Evolutionary conservation across 208 protist genomes (phyloP).

Genomic region (Acanthamoeba lenticulata): DNA sequence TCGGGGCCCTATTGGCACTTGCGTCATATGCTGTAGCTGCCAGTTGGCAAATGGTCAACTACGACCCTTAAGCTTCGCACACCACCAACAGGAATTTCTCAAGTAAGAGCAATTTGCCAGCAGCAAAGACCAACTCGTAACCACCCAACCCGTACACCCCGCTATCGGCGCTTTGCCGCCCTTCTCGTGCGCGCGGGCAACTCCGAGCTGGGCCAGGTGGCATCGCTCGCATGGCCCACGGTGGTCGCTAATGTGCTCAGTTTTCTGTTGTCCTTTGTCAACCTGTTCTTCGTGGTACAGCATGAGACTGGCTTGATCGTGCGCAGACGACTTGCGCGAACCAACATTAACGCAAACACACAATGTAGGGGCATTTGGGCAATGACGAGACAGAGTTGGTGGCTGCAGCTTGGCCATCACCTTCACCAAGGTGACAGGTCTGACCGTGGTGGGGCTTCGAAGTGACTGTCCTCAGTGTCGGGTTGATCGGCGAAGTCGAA

Average conservation of each 20-base stretch:
- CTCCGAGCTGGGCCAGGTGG: background rate
- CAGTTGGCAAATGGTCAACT: too few relatives aligned
- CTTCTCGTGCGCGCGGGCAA: background rate
- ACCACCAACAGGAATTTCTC: too few relatives aligned
- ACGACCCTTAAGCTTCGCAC: too few relatives aligned
- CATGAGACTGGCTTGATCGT: too few relatives aligned
- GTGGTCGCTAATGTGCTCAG: slow-evolving; percentile 15
- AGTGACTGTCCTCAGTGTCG: background rate
- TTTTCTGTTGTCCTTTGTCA: slow-evolving; percentile 27
- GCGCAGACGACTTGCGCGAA: background rate
- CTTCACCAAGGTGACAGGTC: background rate
- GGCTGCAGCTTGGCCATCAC: background rate
- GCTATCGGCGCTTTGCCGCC: background rate
- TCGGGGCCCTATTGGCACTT: too few relatives aligned
- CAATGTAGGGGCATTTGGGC: background rate
- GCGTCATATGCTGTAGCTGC: too few relatives aligned
- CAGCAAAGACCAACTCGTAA: too few relatives aligned
- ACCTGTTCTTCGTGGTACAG: slow-evolving; percentile 35
- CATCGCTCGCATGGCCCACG: background rate
- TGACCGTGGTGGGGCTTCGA: slow-evolving; percentile 33
- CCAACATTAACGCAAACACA: background rate
- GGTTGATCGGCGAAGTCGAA: background rate
- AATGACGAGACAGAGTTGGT: background rate
- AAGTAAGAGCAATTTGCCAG: too few relatives aligned
- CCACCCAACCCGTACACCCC: too few relatives aligned